Base-by-base conservation (phyloP, 176 grass and related monocot genomes). In the Saccharum officinarum region DNA sequence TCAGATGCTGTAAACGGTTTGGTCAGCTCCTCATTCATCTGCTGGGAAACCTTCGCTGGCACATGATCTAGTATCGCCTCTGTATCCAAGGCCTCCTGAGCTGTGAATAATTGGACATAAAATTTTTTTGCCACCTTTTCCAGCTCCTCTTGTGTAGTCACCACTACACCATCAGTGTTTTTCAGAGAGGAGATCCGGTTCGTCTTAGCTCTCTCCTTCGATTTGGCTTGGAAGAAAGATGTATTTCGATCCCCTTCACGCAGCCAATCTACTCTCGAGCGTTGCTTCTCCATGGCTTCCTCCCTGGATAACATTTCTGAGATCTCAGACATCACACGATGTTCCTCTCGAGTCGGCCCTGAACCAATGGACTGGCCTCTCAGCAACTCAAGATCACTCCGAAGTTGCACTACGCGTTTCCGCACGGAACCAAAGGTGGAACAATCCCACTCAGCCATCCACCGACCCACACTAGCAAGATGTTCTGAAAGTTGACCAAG, bases 361-460 rank as follows among this genome's bases (percentile, higher is more conserved):
- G 13, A 8, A 0, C 34, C 34, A 20, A 39, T 20, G 1, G 34
- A 69, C 0, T 8, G 6, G 0, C 34, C 16, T 1, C 67, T 0
- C 0, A 20, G 0, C 1, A 0, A 0, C 13, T 69, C 33, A 1
- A 39, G 16, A 1, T 68, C 33, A 0, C 0, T 10, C 1, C 34
- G 16, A 0, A 69, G 5, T 0, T 8, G 6, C 0, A 5, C 31
- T 0, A 39, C 4, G 7, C 2, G 0, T 0, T 22, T 38, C 0
- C 16, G 1, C 0, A 39, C 67, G 0, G 31, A 39, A 2, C 67
- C 34, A 22, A 39, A 69, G 0, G 22, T 20, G 1, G 22, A 10
- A 0, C 1, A 0, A 3, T 23, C 55, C 55, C 55, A 60, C 38
- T 3, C 38, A 39, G 6, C 6, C 6, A 39, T 39, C 6, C n/a